A percentile compares a stretch with the other conserved stretches of the same genome.
phyloP scores from a whole-genome alignment of 1,284 basidiomycete species.

The Cryptococcus sp. region DNA sequence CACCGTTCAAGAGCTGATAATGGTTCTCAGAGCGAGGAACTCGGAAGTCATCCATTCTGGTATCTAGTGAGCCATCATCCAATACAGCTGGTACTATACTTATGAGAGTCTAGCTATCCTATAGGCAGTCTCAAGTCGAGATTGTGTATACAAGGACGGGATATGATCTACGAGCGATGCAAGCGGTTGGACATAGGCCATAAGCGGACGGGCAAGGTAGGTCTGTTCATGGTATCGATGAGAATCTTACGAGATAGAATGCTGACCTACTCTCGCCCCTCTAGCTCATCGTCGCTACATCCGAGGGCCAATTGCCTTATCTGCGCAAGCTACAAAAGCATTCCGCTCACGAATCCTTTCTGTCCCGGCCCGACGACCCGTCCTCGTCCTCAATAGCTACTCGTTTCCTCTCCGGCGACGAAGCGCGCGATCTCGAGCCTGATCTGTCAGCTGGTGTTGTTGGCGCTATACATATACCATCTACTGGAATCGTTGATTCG shows the following conservation, averaged over 20 bases:
- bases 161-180: conserved; percentile 81
- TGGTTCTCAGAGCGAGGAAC: conserved; percentile 72
- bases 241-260: not conserved
- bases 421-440: conserved; percentile 77
- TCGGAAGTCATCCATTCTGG: conserved; percentile 95
- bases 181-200: conserved; percentile 65
- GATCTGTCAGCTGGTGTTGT: conserved; percentile 70
- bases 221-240: not conserved
- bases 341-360: conserved; percentile 54
- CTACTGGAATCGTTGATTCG: conserved; percentile 90
- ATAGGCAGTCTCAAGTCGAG: conserved; percentile 79
- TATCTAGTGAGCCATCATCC: conserved; percentile 24
- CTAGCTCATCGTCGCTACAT: conserved; percentile 72
- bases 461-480: conserved; percentile 75
- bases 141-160: conserved; percentile 82
- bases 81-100: conserved; percentile 35
- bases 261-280: not conserved
- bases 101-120: conserved; percentile 75
- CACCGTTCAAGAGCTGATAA: not conserved
- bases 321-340: conserved; percentile 69
- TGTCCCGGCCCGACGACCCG: conserved; percentile 17
- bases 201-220: conserved; percentile 74
- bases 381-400: conserved; percentile 61
- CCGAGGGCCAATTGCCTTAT: conserved; percentile 66
- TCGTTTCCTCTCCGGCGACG: conserved; percentile 68